Evolutionary conservation across 2,329 filamentous ascomycete genomes (phyloP), one percentile per base, ranked within the genome.

Genomic region (Claviceps quebecensis): DNA sequence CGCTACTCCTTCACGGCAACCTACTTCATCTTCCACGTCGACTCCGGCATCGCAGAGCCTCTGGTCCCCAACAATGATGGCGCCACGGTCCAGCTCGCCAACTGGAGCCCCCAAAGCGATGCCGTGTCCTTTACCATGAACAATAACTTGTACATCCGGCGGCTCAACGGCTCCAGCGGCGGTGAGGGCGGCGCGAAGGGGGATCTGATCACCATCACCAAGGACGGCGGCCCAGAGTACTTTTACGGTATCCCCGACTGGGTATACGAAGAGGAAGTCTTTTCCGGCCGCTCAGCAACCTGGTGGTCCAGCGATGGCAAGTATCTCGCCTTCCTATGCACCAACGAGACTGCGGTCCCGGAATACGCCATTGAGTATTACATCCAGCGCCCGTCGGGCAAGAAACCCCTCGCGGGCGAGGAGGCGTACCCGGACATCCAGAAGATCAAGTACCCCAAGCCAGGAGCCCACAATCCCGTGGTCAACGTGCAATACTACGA

Each of bases 231-330:
- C 0, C 73, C 81, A 0, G 82, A 97, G 59, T 80, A 93, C 54
- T 98, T 98, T 67, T 96, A 98, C 60, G 93, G 93, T 17, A 81
- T 96, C 19, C 93, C 93, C 0, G 94, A 98, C 65, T 98, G 93
- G 93, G 93, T 97, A 0, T 95, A 95, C 61, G 87, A 94, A 63
- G 74, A 77, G 58, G 70, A 72, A 52, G 70, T 72, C 3, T 87
- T 97, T 55, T 67, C 72, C 14, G 84, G 79, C 1, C 86, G 87
- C 58, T 87, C 80, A 55, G 91, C 87, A 5, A 94, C 90, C 1
- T 98, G 94, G 93, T 98, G 90, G 90, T 91, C 88, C 37, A 77
- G 83, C 38, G 87, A 94, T 64, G 93, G 90, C 49, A 84, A 88
- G 60, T 95, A 86, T 63, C 70, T 98, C 53, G 88, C 93, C 22